These are phyloP conservation scores for Aspergillus asperescens DNA, from an alignment of 495 filamentous ascomycete genomes.

Conservation along the genomic window DNA sequence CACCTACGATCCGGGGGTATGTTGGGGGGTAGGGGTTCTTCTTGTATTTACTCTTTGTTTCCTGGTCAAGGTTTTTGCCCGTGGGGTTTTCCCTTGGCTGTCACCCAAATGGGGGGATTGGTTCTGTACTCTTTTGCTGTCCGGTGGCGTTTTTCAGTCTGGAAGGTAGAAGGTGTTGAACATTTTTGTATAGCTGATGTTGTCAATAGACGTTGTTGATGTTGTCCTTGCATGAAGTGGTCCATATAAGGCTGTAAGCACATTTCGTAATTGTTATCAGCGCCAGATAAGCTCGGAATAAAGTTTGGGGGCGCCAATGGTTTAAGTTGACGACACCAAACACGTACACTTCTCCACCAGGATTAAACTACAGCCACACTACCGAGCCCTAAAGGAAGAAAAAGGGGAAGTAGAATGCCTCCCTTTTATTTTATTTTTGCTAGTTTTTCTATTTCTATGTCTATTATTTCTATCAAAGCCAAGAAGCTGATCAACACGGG, in stretches of 20 bases:
- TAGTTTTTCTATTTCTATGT: not conserved
- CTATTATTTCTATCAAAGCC: not conserved
- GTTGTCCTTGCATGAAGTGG: too few species aligned
- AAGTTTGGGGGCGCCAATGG: slow-evolving; percentile 4
- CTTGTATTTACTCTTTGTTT: slow-evolving; percentile 5
- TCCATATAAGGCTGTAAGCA: too few species aligned
- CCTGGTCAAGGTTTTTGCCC: slow-evolving; percentile 22
- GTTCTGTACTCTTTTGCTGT: not conserved
- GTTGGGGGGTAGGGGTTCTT: too few species aligned
- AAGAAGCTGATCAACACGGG: not conserved
- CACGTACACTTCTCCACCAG: not conserved
- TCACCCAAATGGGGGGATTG: slow-evolving; percentile 17
- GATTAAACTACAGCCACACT: not conserved
- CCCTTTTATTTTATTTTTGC: not conserved
- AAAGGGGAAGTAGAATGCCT: slow-evolving; percentile 1
- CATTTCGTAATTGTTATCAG: not conserved
- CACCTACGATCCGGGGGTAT: too few species aligned
- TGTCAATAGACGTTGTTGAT: too few species aligned
- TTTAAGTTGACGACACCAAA: not conserved
- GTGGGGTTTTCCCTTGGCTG: slow-evolving; percentile 17
- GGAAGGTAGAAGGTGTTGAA: too few species aligned
- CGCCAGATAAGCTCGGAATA: slow-evolving; percentile 10
- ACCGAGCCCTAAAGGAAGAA: not conserved
- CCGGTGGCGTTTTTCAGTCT: not conserved
- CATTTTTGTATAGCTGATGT: too few species aligned